A percentile compares a stretch with the other conserved stretches of the same genome.
These are phyloP conservation scores for Myrica gale DNA, from an alignment of 306 rosid species.

Conservation along the genomic window DNA sequence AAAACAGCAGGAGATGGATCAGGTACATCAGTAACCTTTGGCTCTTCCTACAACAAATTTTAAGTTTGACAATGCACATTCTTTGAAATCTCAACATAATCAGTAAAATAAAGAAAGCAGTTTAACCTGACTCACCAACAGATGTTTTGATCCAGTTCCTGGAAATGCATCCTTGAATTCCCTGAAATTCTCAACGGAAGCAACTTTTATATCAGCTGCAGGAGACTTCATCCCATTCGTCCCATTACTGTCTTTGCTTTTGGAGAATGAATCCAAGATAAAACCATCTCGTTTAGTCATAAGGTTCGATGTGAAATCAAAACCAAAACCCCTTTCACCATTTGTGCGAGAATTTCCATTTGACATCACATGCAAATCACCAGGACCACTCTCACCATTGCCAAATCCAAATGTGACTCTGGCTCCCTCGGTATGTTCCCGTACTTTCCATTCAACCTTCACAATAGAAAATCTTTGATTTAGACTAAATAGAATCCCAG, in stretches of 20 bases:
- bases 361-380: slow-evolving; percentile 38
- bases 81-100: slow-evolving; percentile 18
- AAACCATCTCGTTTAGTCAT: slow-evolving; percentile 23
- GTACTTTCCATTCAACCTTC: slow-evolving; percentile 45
- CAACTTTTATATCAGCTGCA: slow-evolving; percentile 22
- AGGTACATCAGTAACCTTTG: slow-evolving; percentile 34
- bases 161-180: slow-evolving; percentile 43
- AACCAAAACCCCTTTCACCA: slow-evolving; percentile 46
- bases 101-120: slow-evolving; percentile 21
- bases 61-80: slow-evolving; percentile 18
- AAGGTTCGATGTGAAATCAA: slow-evolving; percentile 49
- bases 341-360: slow-evolving; percentile 36
- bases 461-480: slow-evolving; percentile 30
- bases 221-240: slow-evolving; percentile 27
- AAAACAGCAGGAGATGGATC: slow-evolving; percentile 24
- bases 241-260: slow-evolving; percentile 31
- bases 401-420: slow-evolving; percentile 28
- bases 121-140: slow-evolving; percentile 46
- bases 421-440: slow-evolving; percentile 26
- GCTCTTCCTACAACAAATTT: slow-evolving; percentile 48
- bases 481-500: slow-evolving; percentile 13
- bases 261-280: slow-evolving; percentile 23
- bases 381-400: slow-evolving; percentile 31
- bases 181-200: slow-evolving; percentile 38
- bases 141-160: slow-evolving; percentile 40